phyloP scores from a whole-genome alignment of 2,329 filamentous ascomycete genomes.

The Harringtonia lauricola region DNA sequence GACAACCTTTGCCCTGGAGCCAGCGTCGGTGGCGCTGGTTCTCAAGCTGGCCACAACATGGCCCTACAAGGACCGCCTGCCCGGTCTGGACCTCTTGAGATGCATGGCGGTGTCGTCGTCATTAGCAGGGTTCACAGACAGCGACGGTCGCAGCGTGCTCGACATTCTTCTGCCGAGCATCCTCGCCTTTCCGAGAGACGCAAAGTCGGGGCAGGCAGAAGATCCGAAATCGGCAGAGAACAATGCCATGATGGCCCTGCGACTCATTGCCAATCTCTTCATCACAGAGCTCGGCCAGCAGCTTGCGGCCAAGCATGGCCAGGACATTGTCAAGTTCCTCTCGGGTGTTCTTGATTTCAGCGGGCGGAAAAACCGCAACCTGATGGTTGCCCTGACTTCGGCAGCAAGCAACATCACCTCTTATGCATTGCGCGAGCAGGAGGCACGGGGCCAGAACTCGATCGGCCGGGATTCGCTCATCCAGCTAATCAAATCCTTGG shows the following conservation, averaged over 20 bases:
- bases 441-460: slow-evolving; percentile 26
- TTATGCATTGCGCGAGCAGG: slow-evolving; percentile 40
- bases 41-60: slow-evolving; percentile 66
- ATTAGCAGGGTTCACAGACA: slow-evolving; percentile 49
- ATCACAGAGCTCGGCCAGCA: slow-evolving; percentile 59
- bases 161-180: slow-evolving; percentile 30
- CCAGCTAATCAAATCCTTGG: slow-evolving; percentile 42
- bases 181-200: slow-evolving; percentile 14
- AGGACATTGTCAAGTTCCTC: slow-evolving; percentile 51
- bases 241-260: slow-evolving; percentile 76
- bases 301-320: slow-evolving; percentile 46
- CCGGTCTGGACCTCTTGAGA: slow-evolving; percentile 80
- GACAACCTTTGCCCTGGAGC: slow-evolving; percentile 18
- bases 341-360: slow-evolving; percentile 48
- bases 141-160: slow-evolving; percentile 47
- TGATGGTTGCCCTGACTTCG: slow-evolving; percentile 73
- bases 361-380: slow-evolving; percentile 58
- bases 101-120: slow-evolving; percentile 60
- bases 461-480: slow-evolving; percentile 31
- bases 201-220: slow-evolving; percentile 31
- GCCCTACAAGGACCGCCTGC: slow-evolving; percentile 70
- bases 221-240: slow-evolving; percentile 56
- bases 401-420: slow-evolving; percentile 79
- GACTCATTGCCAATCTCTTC: slow-evolving; percentile 77
- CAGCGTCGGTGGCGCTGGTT: slow-evolving; percentile 45